These are phyloP conservation scores for Dictyostelium brefeldianum DNA, from an alignment of 78 protist species.

Conservation along the genomic window DNA sequence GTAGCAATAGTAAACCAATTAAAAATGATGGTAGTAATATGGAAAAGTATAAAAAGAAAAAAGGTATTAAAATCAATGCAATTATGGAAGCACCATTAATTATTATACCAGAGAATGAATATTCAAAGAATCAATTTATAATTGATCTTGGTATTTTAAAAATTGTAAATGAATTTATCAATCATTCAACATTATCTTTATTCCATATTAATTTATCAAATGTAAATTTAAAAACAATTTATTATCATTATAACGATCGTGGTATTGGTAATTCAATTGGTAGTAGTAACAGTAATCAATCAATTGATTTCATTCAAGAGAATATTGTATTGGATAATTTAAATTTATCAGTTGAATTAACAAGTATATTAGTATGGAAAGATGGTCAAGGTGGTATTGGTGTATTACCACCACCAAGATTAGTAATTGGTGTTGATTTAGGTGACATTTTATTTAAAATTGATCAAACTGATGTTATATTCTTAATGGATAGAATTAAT, in stretches of 20 bases:
- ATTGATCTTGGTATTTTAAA: not conserved
- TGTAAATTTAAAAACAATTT: not conserved
- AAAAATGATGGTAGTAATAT: not conserved
- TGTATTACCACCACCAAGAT: conserved; percentile 8
- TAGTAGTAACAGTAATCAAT: not conserved
- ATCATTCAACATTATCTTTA: not conserved
- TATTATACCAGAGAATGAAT: conserved; percentile 14
- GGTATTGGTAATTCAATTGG: not conserved
- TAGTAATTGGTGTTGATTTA: not conserved
- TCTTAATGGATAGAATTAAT: conserved; percentile 10
- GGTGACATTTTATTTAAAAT: not conserved
- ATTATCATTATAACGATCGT: not conserved
- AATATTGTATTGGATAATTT: not conserved
- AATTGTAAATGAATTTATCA: conserved; percentile 3
- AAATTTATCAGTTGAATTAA: not conserved
- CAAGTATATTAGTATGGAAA: not conserved
- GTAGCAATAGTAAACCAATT: no score
- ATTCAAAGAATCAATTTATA: not conserved
- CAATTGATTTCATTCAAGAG: not conserved
- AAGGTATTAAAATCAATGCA: conserved; percentile 3
- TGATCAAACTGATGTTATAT: conserved; percentile 6
- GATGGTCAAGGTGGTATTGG: not conserved
- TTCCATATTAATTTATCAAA: not conserved
- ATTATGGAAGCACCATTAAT: conserved; percentile 17
- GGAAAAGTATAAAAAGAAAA: conserved; percentile 25